phyloP scores from a whole-genome alignment of 2,329 filamentous ascomycete species.

The Graphilbum fragrans region DNA sequence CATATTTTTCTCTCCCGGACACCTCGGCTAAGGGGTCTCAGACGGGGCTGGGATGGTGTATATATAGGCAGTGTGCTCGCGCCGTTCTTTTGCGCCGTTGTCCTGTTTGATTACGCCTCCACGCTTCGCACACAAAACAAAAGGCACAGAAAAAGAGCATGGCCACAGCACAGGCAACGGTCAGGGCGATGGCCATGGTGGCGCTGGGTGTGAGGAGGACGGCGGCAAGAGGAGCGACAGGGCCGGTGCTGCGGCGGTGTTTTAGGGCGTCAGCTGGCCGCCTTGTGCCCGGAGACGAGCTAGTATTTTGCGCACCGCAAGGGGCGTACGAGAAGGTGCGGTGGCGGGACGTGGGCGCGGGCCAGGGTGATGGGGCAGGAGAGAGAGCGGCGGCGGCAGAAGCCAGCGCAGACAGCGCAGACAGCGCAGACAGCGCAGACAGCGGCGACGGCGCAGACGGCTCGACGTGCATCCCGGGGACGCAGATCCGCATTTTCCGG shows the following conservation, averaged over 20 bases:
- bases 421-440: conserved; percentile 24
- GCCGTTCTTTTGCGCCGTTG: background rate
- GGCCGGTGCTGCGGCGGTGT: background rate
- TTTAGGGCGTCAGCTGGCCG: background rate
- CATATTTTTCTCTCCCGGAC: background rate
- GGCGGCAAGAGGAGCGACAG: background rate
- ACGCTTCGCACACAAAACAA: background rate
- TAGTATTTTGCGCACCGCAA: no score
- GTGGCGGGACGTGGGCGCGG: no score
- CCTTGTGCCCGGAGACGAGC: background rate
- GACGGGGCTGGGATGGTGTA: background rate
- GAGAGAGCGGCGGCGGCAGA: no score
- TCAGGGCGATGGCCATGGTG: background rate
- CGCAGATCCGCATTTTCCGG: conserved; percentile 60
- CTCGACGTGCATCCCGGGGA: conserved; percentile 38
- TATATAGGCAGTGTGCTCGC: background rate
- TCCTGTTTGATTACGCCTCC: background rate
- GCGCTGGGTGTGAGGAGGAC: no score
- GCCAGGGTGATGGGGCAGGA: no score
- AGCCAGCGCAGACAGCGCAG: background rate
- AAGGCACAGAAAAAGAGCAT: background rate
- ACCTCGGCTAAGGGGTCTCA: background rate
- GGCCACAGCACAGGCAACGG: background rate
- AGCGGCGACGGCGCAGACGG: conserved; percentile 20
- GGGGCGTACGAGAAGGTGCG: no score